Conservation (phyloP, 306 rosid genomes). For the Astragalus glycyphyllos region DNA sequence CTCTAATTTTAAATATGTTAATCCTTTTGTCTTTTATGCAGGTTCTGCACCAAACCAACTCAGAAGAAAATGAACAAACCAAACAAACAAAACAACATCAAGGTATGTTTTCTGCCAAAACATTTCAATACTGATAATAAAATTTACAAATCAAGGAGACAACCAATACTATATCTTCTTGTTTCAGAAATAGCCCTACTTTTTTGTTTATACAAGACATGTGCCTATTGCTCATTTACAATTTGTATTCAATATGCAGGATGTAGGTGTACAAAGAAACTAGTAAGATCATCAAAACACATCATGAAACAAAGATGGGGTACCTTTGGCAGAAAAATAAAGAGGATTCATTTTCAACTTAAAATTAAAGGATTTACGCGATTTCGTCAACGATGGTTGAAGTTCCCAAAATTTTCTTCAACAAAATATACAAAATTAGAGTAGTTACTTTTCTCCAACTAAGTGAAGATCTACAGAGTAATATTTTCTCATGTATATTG, state of each 20-base stretch:
- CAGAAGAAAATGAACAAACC: slow-evolving; percentile 48
- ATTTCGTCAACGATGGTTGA: slow-evolving; percentile 78
- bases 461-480: not conserved
- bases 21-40: slow-evolving; percentile 49
- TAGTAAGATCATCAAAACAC: slow-evolving; percentile 54
- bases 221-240: slow-evolving; percentile 27
- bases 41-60: slow-evolving; percentile 61
- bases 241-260: slow-evolving; percentile 54
- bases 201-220: slow-evolving; percentile 2
- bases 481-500: slow-evolving; percentile 14
- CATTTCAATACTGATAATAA: slow-evolving; percentile 27
- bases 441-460: slow-evolving; percentile 39
- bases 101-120: slow-evolving; percentile 54
- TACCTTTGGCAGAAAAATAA: slow-evolving; percentile 60
- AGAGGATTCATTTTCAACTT: slow-evolving; percentile 62
- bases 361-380: slow-evolving; percentile 74
- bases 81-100: slow-evolving; percentile 38
- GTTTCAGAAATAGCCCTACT: slow-evolving; percentile 3
- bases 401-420: slow-evolving; percentile 70
- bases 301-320: slow-evolving; percentile 61
- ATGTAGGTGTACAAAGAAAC: slow-evolving; percentile 48
- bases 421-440: slow-evolving; percentile 59
- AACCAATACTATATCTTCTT: not conserved
- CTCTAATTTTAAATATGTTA: not conserved
- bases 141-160: slow-evolving; percentile 14